These are phyloP conservation scores for Chenopodium berlandieri DNA, from an alignment of 148 eudicot genomes.

Conservation along the genomic window DNA sequence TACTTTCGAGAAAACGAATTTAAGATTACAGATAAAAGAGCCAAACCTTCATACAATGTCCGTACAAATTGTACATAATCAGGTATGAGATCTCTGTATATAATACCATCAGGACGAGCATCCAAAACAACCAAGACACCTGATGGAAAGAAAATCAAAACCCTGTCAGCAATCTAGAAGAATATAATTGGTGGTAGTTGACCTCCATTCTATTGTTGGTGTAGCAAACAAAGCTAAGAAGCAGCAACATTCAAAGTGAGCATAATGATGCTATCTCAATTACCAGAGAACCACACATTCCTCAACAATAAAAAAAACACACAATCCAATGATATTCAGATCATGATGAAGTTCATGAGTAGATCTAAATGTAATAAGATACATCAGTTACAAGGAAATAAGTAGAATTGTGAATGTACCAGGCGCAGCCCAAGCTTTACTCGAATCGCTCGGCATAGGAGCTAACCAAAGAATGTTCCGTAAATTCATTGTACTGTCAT, in stretches of 20 bases:
- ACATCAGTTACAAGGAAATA: neutral
- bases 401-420: conserved; percentile 41
- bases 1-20: neutral
- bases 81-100: conserved; percentile 85
- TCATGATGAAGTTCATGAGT: neutral
- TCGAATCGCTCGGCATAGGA: conserved; percentile 69
- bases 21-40: neutral
- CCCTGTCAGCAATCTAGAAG: neutral
- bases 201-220: neutral
- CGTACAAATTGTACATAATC: conserved; percentile 70
- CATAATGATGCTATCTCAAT: neutral
- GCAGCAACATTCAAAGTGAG: neutral
- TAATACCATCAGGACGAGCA: conserved; percentile 87
- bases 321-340: neutral
- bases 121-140: conserved; percentile 93
- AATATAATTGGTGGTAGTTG: neutral
- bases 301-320: neutral
- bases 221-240: neutral
- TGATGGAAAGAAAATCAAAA: conserved; percentile 31
- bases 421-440: conserved; percentile 66
- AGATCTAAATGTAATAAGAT: neutral
- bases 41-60: conserved; percentile 90
- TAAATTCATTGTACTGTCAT: conserved; percentile 75
- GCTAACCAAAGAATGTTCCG: conserved; percentile 98
- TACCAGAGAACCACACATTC: neutral